Evolutionary conservation across 208 protist genomes (phyloP), one percentile per base, ranked within the genome.

Genomic region (Leptomonas pyrrhocoris): DNA sequence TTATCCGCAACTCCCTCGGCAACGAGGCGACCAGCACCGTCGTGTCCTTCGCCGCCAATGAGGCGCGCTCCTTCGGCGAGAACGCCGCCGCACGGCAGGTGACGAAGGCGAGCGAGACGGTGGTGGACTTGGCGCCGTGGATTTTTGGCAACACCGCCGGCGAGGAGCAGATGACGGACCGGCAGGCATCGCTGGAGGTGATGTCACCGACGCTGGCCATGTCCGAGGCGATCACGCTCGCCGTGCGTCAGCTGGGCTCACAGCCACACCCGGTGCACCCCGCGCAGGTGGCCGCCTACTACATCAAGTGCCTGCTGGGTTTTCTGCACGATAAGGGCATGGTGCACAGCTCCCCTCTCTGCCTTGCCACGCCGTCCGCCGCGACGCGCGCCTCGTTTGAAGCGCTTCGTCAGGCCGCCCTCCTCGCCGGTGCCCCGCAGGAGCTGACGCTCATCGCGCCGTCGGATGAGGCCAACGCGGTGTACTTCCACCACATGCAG

Each of bases 401-500:
- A n/a, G 80, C 83, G 36, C 75, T 91, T 9, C 79, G 72, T 15
- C 80, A 91, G 79, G 83, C 82, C 30, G 72, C 69, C 34, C 53
- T 84, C 12, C 68, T 89, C 1, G 83, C 86, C 2, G 88, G 88
- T n/a, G 65, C 91, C n/a, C 60, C 72, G 15, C 56, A 63, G 61
- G 73, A 80, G 48, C n/a, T 79, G 15, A 73, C 78, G n/a, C 38
- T 82, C 19, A 69, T 94, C 43, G 74, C 63, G 7, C 75, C 49
- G 30, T 80, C 75, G n/a, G 83, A 87, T 45, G 83, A 89, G 73
- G 77, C 84, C 15, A 59, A 74, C 57, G 83, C 83, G 9, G 77
- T 64, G 28, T 94, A 90, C 65, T 84, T 91, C 30, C 84, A 90
- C 68, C 85, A 90, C 61, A 31, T 84, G 43, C 88, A 89, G 62